Base-by-base conservation (phyloP, 208 protist species). In the Acanthamoeba culbertsoni region DNA sequence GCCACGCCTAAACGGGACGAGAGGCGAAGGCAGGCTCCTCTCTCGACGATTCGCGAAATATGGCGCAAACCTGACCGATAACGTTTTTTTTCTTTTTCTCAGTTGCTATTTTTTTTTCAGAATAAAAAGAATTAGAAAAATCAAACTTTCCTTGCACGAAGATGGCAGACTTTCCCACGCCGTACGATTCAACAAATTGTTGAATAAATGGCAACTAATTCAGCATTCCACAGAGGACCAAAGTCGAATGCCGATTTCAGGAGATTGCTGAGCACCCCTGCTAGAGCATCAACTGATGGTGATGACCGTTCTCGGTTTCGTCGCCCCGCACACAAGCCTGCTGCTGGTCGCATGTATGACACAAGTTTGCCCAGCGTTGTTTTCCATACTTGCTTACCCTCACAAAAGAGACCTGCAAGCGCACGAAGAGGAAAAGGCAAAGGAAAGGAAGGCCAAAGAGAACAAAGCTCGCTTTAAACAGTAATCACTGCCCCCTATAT, bases 191-290 rank as follows among this genome's bases (percentile, higher is more conserved):
- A 7, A 7, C 55, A 63, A 7, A 63, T 28, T 63, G 55, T 26
- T 23, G 55, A 63, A 63, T 6, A 26, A 18, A 2, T 63, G 51
- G 51, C 18, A 35, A 28, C 57, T 63, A 28, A 63, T 63, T n/a
- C n/a, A n/a, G 57, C 59, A 37, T 40, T 14, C 1, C 4, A 68
- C 59, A 68, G 59, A 68, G 59, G 59, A 20, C 63, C 63, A 18
- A 75, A 75, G 43, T 88, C 77, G 16, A 88, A 91, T 16, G 68
- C 40, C 20, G 84, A 91, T 26, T 91, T 91, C 73, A 10, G 84
- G 57, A 33, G 84, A 33, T 48, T 91, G 26, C 84, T 91, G 43
- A 51, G 20, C 42, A 91, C 84, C 14, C 84, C 84, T 18, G 42
- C 42, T 55, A 23, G 42, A 20, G 84, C 55, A 0, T 48, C 40